A percentile compares a stretch with the other conserved stretches of the same genome.
These are phyloP conservation scores for Backusella tarrabulga DNA, from an alignment of 192 early-diverging fungal species.

Conservation along the genomic window DNA sequence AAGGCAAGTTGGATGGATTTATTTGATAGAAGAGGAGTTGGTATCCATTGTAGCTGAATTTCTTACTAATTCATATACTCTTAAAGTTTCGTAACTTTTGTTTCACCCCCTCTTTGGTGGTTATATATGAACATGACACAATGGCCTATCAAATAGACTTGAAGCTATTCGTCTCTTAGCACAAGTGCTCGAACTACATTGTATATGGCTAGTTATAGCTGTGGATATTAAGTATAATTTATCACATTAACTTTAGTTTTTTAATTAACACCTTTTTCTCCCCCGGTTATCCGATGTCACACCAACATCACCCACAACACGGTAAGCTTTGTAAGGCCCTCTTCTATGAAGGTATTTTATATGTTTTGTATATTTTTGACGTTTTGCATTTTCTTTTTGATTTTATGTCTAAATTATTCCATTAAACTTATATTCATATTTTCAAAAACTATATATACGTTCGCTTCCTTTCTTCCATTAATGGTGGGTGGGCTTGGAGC, in stretches of 20 bases:
- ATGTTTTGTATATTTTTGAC: background rate
- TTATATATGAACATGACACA: too few species aligned
- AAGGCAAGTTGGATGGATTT: too few species aligned
- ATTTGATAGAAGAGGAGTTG: too few species aligned
- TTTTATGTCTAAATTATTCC: background rate
- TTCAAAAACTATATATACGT: background rate
- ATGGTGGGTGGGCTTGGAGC: constrained; percentile 37
- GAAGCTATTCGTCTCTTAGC: too few species aligned
- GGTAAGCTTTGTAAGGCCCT: background rate
- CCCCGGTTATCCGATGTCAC: background rate
- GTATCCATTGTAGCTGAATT: background rate
- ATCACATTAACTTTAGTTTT: background rate
- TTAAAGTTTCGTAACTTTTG: too few species aligned
- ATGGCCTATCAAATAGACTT: too few species aligned
- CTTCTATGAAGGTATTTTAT: constrained; percentile 2
- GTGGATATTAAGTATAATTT: too few species aligned
- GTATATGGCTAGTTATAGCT: too few species aligned
- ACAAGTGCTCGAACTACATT: too few species aligned
- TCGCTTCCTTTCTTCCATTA: background rate
- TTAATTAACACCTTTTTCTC: background rate
- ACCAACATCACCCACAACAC: background rate
- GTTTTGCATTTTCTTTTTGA: background rate
- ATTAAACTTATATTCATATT: background rate
- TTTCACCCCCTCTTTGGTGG: too few species aligned
- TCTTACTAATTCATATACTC: too few species aligned